phyloP scores from a whole-genome alignment of 768 basidiomycete genomes.

The Ramaria sp. region DNA sequence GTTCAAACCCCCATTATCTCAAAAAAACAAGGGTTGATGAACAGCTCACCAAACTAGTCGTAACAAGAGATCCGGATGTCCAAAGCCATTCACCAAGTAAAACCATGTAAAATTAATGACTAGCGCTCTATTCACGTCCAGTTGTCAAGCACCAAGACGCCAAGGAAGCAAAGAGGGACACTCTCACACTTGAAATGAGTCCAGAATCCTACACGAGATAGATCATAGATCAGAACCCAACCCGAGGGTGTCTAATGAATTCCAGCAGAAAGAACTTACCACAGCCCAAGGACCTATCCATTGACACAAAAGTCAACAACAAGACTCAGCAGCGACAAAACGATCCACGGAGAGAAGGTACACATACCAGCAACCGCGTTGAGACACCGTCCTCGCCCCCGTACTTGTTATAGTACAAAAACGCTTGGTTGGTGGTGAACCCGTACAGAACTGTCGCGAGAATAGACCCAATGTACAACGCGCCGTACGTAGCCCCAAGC shows the following conservation, averaged over 20 bases:
- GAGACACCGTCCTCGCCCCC: not conserved
- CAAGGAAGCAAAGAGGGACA: too few species aligned
- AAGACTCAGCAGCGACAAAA: not conserved
- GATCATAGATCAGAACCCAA: too few species aligned
- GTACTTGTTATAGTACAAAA: not conserved
- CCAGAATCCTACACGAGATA: not conserved
- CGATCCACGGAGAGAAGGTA: not conserved
- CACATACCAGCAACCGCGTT: not conserved
- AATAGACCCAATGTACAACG: not conserved
- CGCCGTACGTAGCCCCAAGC: not conserved
- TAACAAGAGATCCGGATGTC: not conserved
- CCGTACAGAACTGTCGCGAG: slow-evolving; percentile 2
- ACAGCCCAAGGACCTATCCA: not conserved
- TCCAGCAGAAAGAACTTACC: not conserved
- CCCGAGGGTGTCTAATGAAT: too few species aligned
- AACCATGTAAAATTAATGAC: not conserved
- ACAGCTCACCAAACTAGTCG: not conserved
- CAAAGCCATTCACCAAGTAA: not conserved
- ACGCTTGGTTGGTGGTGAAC: not conserved
- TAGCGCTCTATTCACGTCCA: not conserved
- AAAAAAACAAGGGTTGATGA: not conserved
- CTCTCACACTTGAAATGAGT: not conserved
- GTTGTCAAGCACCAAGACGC: not conserved
- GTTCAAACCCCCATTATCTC: not conserved
- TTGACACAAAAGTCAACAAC: not conserved